A percentile compares a stretch with the other conserved stretches of the same genome.
Conservation (phyloP, 805 yeast species). For the Candida vaughaniae region DNA sequence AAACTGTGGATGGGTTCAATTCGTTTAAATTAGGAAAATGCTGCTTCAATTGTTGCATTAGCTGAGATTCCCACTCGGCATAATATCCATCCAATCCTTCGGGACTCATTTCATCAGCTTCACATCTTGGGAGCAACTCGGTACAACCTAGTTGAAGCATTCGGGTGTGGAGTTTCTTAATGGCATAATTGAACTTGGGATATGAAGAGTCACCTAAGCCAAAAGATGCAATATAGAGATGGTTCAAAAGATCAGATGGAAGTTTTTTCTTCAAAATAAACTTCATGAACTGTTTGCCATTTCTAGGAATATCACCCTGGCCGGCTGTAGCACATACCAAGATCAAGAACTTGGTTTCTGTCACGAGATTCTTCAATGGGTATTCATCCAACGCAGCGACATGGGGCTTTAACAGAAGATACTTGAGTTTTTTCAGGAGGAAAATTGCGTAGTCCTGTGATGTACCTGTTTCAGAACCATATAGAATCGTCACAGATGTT, state of each 20-base stretch:
- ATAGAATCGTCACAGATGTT: slow-evolving; percentile 55
- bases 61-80: slow-evolving; percentile 64
- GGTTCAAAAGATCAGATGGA: slow-evolving; percentile 56
- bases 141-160: slow-evolving; percentile 77
- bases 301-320: slow-evolving; percentile 89
- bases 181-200: slow-evolving; percentile 85
- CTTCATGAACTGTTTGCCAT: slow-evolving; percentile 71
- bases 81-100: slow-evolving; percentile 80
- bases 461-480: slow-evolving; percentile 93
- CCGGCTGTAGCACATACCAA: slow-evolving; percentile 88
- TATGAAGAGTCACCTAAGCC: slow-evolving; percentile 95
- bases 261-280: slow-evolving; percentile 67
- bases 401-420: slow-evolving; percentile 49
- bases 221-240: slow-evolving; percentile 65
- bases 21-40: slow-evolving; percentile 22
- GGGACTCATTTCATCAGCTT: slow-evolving; percentile 82
- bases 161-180: slow-evolving; percentile 76
- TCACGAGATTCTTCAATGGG: slow-evolving; percentile 52
- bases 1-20: slow-evolving; percentile 24
- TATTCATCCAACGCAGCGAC: slow-evolving; percentile 60
- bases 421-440: slow-evolving; percentile 54
- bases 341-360: slow-evolving; percentile 45
- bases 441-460: slow-evolving; percentile 79
- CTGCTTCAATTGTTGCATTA: slow-evolving; percentile 31
- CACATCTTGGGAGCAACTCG: slow-evolving; percentile 72